Evolutionary conservation across 306 rosid genomes (phyloP), one percentile per base, ranked within the genome.

Genomic region (Acmispon strigosus): DNA sequence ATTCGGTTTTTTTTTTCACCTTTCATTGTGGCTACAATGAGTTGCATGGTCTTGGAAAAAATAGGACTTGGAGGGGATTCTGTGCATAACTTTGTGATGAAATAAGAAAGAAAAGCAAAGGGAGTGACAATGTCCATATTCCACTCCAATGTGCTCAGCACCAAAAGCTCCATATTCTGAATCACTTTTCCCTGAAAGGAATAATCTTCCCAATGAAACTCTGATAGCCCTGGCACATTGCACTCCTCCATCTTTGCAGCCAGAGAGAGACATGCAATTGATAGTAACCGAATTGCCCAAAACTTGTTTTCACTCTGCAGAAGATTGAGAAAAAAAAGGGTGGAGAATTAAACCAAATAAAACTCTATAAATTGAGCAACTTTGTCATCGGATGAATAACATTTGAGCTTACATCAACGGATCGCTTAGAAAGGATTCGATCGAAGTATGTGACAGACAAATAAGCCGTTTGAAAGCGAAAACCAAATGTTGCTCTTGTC

Each of bases 231-330:
- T 0, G 96, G 98, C 60, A 75, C 82, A 63, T 47, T 80, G 32
- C 72, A 62, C 57, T 90, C 98, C 61, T 86, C 88, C 96, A 90
- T 90, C 70, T 94, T 94, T 41, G 92, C 92, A 14, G 96, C 98
- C 54, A 90, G 13, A 10, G 90, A 85, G 29, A 94, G 81, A 60
- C 97, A 89, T 39, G 92, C 95, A 73, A 84, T 77, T 17, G 97
- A 88, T 34, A 92, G 76, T 48, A 92, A 71, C 74, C 76, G 78
- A 20, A 90, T 73, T 48, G 85, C 83, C 97, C 97, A 91, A 45
- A 62, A 5, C 75, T 88, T 32, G 37, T 32, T 84, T 10, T 85
- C 87, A 58, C 84, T 79, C 96, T 91, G 88, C 84, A 63, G 16
- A 71, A 72, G 63, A 58, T 57, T 27, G 32, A 27, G 3, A 62